A percentile compares a stretch with the other conserved stretches of the same genome.
These are phyloP conservation scores for Vaccinium corymbosum DNA, from an alignment of 148 eudicot species.

Conservation along the genomic window DNA sequence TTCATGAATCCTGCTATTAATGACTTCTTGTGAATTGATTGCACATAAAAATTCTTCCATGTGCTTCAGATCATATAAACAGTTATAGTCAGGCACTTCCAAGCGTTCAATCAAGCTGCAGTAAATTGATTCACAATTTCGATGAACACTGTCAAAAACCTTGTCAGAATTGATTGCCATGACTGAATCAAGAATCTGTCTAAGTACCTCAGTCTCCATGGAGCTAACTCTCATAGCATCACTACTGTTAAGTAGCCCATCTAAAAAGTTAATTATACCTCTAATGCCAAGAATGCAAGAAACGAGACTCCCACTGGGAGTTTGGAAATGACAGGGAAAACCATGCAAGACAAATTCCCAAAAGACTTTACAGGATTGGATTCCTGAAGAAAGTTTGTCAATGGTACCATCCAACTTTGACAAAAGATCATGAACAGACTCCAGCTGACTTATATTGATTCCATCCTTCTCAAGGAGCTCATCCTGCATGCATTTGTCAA, in stretches of 20 bases:
- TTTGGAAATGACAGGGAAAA: slow-evolving; percentile 62
- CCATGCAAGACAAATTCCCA: slow-evolving; percentile 86
- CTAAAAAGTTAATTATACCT: slow-evolving; percentile 50
- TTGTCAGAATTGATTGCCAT: slow-evolving; percentile 67
- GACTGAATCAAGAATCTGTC: slow-evolving; percentile 65
- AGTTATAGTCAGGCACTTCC: slow-evolving; percentile 64
- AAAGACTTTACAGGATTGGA: slow-evolving; percentile 36
- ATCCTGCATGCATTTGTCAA: slow-evolving; percentile 56
- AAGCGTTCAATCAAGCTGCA: slow-evolving; percentile 42
- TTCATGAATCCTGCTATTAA: slow-evolving; percentile 49
- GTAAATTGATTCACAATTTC: slow-evolving; percentile 60
- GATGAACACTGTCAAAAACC: slow-evolving; percentile 54
- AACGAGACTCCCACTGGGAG: slow-evolving; percentile 54
- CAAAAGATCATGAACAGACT: slow-evolving; percentile 53
- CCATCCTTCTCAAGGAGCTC: slow-evolving; percentile 49
- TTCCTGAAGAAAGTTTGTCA: slow-evolving; percentile 54
- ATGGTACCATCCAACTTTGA: slow-evolving; percentile 43
- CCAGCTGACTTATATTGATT: slow-evolving; percentile 35
- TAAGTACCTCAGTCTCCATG: slow-evolving; percentile 48
- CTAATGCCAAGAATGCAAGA: slow-evolving; percentile 70
- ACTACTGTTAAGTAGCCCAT: slow-evolving; percentile 51
- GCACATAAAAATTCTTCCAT: slow-evolving; percentile 54
- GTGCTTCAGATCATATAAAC: slow-evolving; percentile 65
- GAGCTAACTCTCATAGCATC: slow-evolving; percentile 28
- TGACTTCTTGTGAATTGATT: slow-evolving; percentile 30